Base-by-base conservation (phyloP, 208 protist species). In the Leptomonas seymouri region DNA sequence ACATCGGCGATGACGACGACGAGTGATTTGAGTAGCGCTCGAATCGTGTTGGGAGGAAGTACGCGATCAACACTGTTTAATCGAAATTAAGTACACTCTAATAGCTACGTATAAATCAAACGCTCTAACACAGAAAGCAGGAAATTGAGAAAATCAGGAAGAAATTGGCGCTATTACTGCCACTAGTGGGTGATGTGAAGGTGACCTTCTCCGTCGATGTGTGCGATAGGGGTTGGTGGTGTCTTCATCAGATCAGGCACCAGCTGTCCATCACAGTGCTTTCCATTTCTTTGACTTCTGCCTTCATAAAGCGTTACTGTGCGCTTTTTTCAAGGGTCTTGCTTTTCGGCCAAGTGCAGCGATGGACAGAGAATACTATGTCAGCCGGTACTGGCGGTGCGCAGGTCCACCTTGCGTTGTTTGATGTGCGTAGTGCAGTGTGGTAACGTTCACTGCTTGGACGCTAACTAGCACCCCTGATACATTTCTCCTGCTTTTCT, bases 1-100 rank as follows among this genome's bases (percentile, higher is more conserved):
- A 78, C 44, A 2, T 78, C 18, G 64, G 55, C 34, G 61, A 67
- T 36, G 70, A 78, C 60, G 66, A 78, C 60, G 66, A 74, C 8
- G 72, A 78, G 59, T 51, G 48, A 34, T 58, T 15, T 11, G 50
- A 65, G 45, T 16, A n/a, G 34, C 36, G 1, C 1, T 60, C 36
- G 16, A 48, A 15, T 46, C 45, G 36, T 60, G 28, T 31, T 31
- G 27, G 27, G 18, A 21, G 5, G 31, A 16, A 0, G 55, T 60
- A 21, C 36, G 11, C n/a, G 21, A 20, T 25, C 55, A 55, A 54
- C 46, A 65, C 46, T 18, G 42, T 41, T 14, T 48, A 53, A 63
- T 63, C 5, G 23, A 18, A 21, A 53, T 34, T 63, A 51, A 63
- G 27, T 63, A 53, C 58, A 63, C 20, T 25, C 16, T 51, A 63